A percentile compares a stretch with the other conserved stretches of the same genome.
phyloP scores from a whole-genome alignment of 441 rosid species.

The Populus tomentosa region DNA sequence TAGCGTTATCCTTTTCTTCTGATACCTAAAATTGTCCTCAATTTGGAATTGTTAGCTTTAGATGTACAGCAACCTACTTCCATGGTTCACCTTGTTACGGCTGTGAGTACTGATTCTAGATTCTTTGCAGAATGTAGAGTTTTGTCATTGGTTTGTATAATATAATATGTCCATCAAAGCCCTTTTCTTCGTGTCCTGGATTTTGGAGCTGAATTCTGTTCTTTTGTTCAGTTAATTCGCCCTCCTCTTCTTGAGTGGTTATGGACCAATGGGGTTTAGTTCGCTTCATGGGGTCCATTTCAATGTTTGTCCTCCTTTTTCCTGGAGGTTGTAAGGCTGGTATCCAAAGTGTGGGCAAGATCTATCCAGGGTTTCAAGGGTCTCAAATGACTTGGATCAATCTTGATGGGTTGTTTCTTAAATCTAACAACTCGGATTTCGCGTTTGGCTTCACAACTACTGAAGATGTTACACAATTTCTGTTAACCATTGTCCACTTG shows the following conservation, averaged over 20 bases:
- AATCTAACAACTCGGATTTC: no score
- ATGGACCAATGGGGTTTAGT: constrained; percentile 33
- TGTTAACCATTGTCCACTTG: no score
- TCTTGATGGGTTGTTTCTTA: no score
- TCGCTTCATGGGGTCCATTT: constrained; percentile 22
- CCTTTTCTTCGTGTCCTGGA: neutral
- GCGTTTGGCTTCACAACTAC: no score
- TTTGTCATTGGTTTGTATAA: neutral
- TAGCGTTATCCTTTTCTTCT: neutral
- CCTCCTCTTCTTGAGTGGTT: neutral
- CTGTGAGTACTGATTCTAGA: neutral
- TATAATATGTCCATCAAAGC: neutral
- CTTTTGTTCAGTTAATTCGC: neutral
- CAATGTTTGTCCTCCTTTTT: constrained; percentile 28
- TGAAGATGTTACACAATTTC: no score
- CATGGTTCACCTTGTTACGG: neutral
- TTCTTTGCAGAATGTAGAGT: neutral
- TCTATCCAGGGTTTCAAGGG: no score
- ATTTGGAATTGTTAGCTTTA: constrained; percentile 14
- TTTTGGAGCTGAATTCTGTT: neutral
- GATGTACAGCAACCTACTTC: constrained; percentile 9
- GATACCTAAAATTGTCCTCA: neutral
- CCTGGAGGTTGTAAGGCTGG: constrained; percentile 43
- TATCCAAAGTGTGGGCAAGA: constrained; percentile 6
- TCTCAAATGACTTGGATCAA: no score